Evolutionary conservation across 768 basidiomycete species (phyloP), one percentile per base, ranked within the genome.

Genomic region (Lentinula aciculospora): DNA sequence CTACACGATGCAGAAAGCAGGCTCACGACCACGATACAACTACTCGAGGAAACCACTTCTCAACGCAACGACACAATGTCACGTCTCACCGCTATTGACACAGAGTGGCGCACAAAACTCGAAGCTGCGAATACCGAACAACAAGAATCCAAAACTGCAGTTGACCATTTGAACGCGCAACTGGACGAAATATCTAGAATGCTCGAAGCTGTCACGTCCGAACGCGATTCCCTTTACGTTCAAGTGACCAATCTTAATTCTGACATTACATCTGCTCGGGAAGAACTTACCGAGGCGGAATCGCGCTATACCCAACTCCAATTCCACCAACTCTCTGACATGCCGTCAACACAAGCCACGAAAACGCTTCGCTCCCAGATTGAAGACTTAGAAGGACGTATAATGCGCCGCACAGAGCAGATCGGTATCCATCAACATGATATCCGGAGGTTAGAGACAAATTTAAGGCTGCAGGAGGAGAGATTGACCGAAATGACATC

Each of bases 391-490:
- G 86, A 92, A 61, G 70, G 66, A 12, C 82, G 88, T 7, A 78
- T 92, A 27, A 62, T 78, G 60, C 75, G 88, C 45, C 76, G 84
- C 37, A 89, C 84, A 3, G 84, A 90, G 61, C 87, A 89, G 66
- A 84, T 92, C 62, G 86, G 84, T 10, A 77, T 88, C 53, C 86
- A 88, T 57, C 89, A 90, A 59, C 88, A 92, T 62, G 91, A 92
- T 60, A 87, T 87, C 62, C 79, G 80, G 62, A 81, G 88, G 34
- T 72, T 92, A 36, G 90, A 91, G 69, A 84, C 84, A 56, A 93
- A 93, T 62, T 66, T 87, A 51, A 76, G 77, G 56, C 71, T 92
- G 32, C 84, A 89, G 57, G 91, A 93, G 67, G 90, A 92, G 27
- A 77, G 88, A 6, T 69, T 91, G 37, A 68, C 67, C 2, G 91